A percentile compares a stretch with the other conserved stretches of the same genome.
phyloP scores from a whole-genome alignment of 2,329 filamentous ascomycete species.

The Alternaria incomplexa region DNA sequence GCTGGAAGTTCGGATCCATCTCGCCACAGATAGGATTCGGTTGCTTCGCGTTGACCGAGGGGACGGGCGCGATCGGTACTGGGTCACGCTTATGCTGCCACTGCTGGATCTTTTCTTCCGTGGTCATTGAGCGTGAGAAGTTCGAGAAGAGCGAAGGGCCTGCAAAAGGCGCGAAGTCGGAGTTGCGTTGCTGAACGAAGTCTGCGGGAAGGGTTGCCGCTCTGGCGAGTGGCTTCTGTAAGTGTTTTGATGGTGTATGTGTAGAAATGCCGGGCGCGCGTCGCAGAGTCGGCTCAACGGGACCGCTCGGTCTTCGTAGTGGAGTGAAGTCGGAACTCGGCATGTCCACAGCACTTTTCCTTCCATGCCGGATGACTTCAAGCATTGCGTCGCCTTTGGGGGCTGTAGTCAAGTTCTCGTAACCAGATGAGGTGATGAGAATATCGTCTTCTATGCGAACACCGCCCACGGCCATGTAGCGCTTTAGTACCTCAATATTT shows the following conservation, averaged over 20 bases:
- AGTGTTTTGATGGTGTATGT: conserved; percentile 12
- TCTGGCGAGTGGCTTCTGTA: conserved; percentile 23
- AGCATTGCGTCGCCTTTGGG: conserved; percentile 73
- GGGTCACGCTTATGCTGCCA: conserved; percentile 18
- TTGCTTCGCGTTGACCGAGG: background rate
- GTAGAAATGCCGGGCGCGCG: conserved; percentile 37
- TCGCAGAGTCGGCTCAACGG: conserved; percentile 16
- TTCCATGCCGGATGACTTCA: conserved; percentile 54
- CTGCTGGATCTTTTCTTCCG: conserved; percentile 26
- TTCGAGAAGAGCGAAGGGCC: conserved; percentile 28
- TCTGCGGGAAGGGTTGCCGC: conserved; percentile 30
- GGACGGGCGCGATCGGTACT: background rate
- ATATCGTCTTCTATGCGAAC: conserved; percentile 77
- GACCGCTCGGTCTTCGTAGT: background rate
- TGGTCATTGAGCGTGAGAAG: conserved; percentile 33
- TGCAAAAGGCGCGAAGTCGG: conserved; percentile 26
- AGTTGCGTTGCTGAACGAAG: background rate
- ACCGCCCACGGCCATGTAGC: conserved; percentile 83
- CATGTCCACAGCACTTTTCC: conserved; percentile 1
- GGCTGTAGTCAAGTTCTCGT: conserved; percentile 75
- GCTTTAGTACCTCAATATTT: conserved; percentile 72
- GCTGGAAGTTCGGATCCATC: conserved; percentile 6
- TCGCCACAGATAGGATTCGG: conserved; percentile 28
- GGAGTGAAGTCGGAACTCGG: background rate
- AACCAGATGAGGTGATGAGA: conserved; percentile 71